Conservation (phyloP, 2,329 filamentous ascomycete genomes). For the Trichoderma oligosporum region DNA sequence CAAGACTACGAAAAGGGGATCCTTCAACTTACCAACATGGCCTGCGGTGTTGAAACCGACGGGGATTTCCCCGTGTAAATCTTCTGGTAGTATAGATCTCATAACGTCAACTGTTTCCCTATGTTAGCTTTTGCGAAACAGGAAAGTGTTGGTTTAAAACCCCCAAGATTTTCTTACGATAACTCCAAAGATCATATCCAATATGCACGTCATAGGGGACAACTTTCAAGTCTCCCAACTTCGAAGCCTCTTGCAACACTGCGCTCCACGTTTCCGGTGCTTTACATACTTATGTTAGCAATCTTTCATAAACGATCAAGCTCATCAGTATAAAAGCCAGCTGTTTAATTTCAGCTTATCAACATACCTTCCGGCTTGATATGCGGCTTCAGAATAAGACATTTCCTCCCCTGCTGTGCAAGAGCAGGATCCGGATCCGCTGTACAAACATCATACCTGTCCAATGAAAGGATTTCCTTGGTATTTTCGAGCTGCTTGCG, state of each 20-base stretch:
- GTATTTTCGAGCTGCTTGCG: slow-evolving; percentile 62
- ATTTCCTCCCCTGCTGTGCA: slow-evolving; percentile 56
- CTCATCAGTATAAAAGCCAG: background rate
- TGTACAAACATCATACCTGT: slow-evolving; percentile 60
- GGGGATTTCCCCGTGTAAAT: slow-evolving; percentile 75
- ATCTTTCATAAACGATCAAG: background rate
- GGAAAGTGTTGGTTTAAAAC: background rate
- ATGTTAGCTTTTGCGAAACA: background rate
- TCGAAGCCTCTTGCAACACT: slow-evolving; percentile 63
- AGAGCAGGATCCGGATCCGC: slow-evolving; percentile 57
- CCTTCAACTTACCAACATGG: slow-evolving; percentile 68
- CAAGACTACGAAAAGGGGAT: background rate
- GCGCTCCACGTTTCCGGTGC: slow-evolving; percentile 70
- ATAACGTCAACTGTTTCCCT: slow-evolving; percentile 69
- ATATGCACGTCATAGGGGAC: slow-evolving; percentile 72
- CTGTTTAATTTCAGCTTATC: no score
- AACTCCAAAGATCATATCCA: slow-evolving; percentile 82
- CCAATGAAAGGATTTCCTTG: slow-evolving; percentile 61
- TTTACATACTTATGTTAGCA: slow-evolving; percentile 22
- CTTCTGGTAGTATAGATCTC: slow-evolving; percentile 72
- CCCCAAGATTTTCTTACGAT: slow-evolving; percentile 50
- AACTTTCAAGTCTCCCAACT: slow-evolving; percentile 64
- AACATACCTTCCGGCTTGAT: slow-evolving; percentile 39
- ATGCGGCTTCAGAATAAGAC: slow-evolving; percentile 55
- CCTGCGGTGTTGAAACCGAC: slow-evolving; percentile 84